Evolutionary conservation across 2,329 filamentous ascomycete genomes (phyloP).

Genomic region (Calonectria hongkongensis): DNA sequence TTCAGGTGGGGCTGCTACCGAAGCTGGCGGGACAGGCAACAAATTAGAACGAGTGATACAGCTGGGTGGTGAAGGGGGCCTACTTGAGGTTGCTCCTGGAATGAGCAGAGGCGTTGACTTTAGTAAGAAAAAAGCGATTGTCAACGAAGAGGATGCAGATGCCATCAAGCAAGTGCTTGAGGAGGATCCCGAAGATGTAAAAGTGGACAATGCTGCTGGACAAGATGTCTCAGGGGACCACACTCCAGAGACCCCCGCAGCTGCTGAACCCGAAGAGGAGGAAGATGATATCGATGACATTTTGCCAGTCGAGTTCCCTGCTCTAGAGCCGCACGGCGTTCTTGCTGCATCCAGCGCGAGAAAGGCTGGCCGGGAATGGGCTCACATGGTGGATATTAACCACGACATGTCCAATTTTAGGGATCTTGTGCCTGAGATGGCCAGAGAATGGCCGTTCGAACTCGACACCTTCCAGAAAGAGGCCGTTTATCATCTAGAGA

Average conservation of each 20-base stretch:
- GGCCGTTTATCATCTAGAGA: conserved; percentile 97
- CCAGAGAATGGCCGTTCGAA: conserved; percentile 96
- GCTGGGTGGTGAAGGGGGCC: conserved; percentile 83
- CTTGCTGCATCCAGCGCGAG: conserved; percentile 83
- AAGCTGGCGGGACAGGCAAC: conserved; percentile 66
- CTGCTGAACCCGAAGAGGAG: conserved; percentile 66
- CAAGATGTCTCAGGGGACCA: conserved; percentile 53
- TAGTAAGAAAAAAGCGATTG: conserved; percentile 72
- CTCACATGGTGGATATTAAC: conserved; percentile 98
- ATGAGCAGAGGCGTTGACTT: conserved; percentile 87
- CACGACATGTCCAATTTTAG: conserved; percentile 94
- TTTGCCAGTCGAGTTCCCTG: conserved; percentile 93
- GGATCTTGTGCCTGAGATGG: conserved; percentile 97
- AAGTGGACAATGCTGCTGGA: conserved; percentile 48
- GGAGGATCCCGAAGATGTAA: conserved; percentile 67
- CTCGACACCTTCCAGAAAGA: conserved; percentile 99
- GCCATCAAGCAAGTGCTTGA: conserved; percentile 81
- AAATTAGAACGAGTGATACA: conserved; percentile 91
- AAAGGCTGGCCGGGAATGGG: conserved; percentile 91
- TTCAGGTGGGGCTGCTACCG: conserved; percentile 67
- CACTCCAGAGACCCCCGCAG: conserved; percentile 49
- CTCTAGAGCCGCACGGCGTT: conserved; percentile 87
- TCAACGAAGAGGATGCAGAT: conserved; percentile 77
- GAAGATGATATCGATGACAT: conserved; percentile 87
- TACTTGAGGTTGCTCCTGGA: conserved; percentile 89